These are phyloP conservation scores for Ceratobasidium sp. DNA, from an alignment of 1,284 basidiomycete species.

Conservation along the genomic window DNA sequence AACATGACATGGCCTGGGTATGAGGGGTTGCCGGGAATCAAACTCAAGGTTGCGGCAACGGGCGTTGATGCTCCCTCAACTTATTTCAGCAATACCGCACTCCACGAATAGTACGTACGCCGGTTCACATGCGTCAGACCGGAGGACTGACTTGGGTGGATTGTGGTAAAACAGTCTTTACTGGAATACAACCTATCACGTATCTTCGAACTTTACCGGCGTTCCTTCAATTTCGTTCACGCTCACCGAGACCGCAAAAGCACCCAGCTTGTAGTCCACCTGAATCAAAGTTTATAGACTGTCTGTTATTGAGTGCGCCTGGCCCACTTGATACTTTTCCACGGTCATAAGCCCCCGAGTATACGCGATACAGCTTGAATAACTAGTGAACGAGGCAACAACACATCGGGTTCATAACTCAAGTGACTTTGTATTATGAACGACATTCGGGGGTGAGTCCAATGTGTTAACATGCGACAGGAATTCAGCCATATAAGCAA, in stretches of 20 bases:
- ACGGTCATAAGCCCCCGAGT: no score
- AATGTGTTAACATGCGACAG: not conserved
- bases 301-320: no score
- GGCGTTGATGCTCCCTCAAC: constrained; percentile 37
- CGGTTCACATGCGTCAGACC: not conserved
- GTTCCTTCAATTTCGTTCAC: constrained; percentile 30
- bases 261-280: not conserved
- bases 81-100: constrained; percentile 28
- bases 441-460: not conserved
- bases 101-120: constrained; percentile 26
- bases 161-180: constrained; percentile 5
- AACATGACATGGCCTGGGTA: constrained; percentile 37
- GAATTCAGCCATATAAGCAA: not conserved
- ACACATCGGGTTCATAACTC: no score
- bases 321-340: no score
- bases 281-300: no score
- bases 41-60: constrained; percentile 24
- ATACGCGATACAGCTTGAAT: no score
- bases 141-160: not conserved
- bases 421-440: no score
- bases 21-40: constrained; percentile 32
- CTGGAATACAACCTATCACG: constrained; percentile 36
- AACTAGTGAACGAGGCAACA: no score
- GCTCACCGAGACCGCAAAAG: constrained; percentile 11
- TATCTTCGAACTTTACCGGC: constrained; percentile 27